These are phyloP conservation scores for Chlorella sp. DNA, from an alignment of 139 green algal species.

Conservation along the genomic window DNA sequence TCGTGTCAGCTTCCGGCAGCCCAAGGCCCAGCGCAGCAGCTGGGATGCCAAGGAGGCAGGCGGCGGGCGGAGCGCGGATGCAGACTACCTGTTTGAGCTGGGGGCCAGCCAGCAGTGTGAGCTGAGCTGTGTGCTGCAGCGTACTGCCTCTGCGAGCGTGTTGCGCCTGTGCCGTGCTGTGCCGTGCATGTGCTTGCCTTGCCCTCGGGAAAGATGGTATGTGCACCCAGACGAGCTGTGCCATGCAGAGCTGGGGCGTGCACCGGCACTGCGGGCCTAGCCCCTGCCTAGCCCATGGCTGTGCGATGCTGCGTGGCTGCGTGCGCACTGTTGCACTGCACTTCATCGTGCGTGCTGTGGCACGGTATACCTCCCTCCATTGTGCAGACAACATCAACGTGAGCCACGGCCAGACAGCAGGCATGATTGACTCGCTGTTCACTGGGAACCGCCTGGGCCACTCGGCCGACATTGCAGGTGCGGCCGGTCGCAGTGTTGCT, in stretches of 20 bases:
- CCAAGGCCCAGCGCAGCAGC: constrained; percentile 26
- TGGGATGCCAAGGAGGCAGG: constrained; percentile 67
- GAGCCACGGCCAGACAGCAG: constrained; percentile 11
- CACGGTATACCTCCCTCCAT: too few relatives aligned
- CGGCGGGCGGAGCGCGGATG: constrained; percentile 31
- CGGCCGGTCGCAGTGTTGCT: not conserved
- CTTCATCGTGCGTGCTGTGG: too few relatives aligned
- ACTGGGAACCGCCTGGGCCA: constrained; percentile 73
- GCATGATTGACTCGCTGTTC: constrained; percentile 59
- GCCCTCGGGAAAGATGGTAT: too few relatives aligned
- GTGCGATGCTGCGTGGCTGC: too few relatives aligned
- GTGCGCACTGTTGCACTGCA: too few relatives aligned
- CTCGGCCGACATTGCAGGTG: constrained; percentile 75
- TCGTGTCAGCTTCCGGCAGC: not conserved
- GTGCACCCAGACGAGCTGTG: too few relatives aligned
- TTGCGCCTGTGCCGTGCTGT: not conserved
- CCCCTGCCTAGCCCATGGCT: too few relatives aligned
- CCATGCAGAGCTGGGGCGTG: too few relatives aligned
- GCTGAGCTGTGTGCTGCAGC: not conserved
- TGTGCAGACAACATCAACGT: too few relatives aligned
- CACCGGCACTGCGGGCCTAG: too few relatives aligned
- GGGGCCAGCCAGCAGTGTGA: constrained; percentile 35
- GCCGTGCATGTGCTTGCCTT: too few relatives aligned
- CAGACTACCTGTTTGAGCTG: constrained; percentile 70
- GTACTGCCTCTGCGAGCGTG: too few relatives aligned